Evolutionary conservation across 1,284 basidiomycete genomes (phyloP), one percentile per base, ranked within the genome.

Genomic region (Blastosporella zonata): DNA sequence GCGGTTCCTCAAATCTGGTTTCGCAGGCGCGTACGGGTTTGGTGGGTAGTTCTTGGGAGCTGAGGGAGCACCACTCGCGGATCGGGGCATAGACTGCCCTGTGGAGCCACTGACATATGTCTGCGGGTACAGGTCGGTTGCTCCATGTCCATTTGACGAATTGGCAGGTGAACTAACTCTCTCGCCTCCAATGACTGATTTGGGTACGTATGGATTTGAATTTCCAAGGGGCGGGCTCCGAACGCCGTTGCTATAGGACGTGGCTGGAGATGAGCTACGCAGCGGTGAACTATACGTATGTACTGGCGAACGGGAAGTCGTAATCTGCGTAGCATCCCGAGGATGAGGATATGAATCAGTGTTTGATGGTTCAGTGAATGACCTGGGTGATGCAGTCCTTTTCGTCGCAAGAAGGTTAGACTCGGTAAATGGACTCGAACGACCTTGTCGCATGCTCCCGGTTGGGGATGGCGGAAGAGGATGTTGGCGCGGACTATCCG

Each of bases 51-150:
- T 48, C 46, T 59, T 65, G 9, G 55, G 40, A 37, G 27, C 52
- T 23, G 56, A 64, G 34, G 63, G 67, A 9, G 33, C 40, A 27
- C 53, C 57, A 46, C 58, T 59, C 13, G 42, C 53, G 8, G 67
- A 64, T 37, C 62, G 65, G 45, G 62, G 46, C 27, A 68, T 60
- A 33, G 53, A 49, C 18, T 66, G 59, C 12, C 46, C 49, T 38
- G 59, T 55, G 45, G 57, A 59, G 44, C 53, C 62, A 36, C 57
- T 60, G 17, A 50, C 34, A 41, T 57, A 47, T 23, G 52, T 34
- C 55, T 61, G 60, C 17, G 70, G 65, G 47, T 69, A 68, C 18
- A 62, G 58, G 49, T 72, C 66, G 25, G 34, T 43, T 31, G 54
- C 31, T 21, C 50, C 27, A 12, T 55, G 28, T 42, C 53, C 51